Conservation (phyloP, 371 early-diverging fungal genomes). For the Syncephalastrum sp. region DNA sequence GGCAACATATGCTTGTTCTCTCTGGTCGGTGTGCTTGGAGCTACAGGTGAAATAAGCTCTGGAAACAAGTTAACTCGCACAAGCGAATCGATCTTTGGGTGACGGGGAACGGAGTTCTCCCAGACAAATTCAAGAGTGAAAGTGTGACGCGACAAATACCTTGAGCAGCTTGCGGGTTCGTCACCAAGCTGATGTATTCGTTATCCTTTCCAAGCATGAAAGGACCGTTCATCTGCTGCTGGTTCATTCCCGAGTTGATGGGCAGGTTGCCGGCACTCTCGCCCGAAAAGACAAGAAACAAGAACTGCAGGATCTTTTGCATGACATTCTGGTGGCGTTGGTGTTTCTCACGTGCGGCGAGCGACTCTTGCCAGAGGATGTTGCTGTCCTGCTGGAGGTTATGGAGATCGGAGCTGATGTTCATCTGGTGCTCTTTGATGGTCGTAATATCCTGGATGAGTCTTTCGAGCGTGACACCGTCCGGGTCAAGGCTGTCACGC, state of each 20-base stretch:
- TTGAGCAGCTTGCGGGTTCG: neutral
- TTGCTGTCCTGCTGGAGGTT: conserved; percentile 84
- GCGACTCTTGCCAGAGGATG: conserved; percentile 82
- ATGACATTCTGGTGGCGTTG: conserved; percentile 87
- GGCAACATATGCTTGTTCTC: too few relatives aligned
- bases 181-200: conserved; percentile 17
- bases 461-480: conserved; percentile 40
- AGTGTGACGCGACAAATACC: neutral
- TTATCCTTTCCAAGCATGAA: conserved; percentile 19
- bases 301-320: conserved; percentile 80
- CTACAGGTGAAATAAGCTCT: conserved; percentile 1
- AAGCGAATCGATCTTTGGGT: neutral
- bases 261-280: conserved; percentile 1
- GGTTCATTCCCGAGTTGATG: neutral
- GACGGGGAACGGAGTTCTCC: neutral
- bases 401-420: conserved; percentile 78
- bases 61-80: conserved; percentile 1
- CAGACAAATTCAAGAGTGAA: neutral
- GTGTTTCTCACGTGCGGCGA: conserved; percentile 71
- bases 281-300: conserved; percentile 63
- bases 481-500: conserved; percentile 38
- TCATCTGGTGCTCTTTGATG: conserved; percentile 80
- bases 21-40: neutral
- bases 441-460: conserved; percentile 75
- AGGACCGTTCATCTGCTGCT: conserved; percentile 11